Conservation (phyloP, 768 basidiomycete genomes). For the Leucosporidium creatinivorum region DNA sequence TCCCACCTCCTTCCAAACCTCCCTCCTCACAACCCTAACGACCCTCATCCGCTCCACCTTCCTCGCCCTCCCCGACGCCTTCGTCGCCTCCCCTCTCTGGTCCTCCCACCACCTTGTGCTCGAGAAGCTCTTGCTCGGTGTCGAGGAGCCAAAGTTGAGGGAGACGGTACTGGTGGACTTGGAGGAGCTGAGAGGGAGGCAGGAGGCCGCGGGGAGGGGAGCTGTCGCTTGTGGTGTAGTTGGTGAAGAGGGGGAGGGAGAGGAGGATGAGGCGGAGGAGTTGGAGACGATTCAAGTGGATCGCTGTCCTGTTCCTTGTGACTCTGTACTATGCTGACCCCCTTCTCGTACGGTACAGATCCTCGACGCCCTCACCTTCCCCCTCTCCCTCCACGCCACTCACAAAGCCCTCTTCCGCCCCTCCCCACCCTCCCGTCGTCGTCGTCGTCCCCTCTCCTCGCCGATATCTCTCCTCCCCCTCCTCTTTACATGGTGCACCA, state of each 20-base stretch:
- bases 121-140: neutral
- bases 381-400: neutral
- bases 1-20: neutral
- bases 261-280: constrained; percentile 4
- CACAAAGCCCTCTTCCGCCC: constrained; percentile 5
- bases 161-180: constrained; percentile 17
- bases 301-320: neutral
- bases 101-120: constrained; percentile 9
- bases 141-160: neutral
- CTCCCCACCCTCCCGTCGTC: neutral
- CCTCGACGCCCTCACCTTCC: constrained; percentile 22
- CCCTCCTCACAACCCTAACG: neutral
- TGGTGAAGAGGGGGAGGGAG: neutral
- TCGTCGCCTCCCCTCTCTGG: constrained; percentile 17
- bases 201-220: neutral
- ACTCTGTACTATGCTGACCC: neutral
- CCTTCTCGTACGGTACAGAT: neutral
- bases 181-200: constrained; percentile 5
- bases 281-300: constrained; percentile 7
- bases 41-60: constrained; percentile 23
- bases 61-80: constrained; percentile 27
- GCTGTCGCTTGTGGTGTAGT: neutral
- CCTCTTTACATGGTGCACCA: constrained; percentile 27
- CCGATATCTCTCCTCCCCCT: neutral
- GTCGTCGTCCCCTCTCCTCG: neutral